Evolutionary conservation across 306 rosid species (phyloP).

Genomic region (Cyclanthera cordifolia): DNA sequence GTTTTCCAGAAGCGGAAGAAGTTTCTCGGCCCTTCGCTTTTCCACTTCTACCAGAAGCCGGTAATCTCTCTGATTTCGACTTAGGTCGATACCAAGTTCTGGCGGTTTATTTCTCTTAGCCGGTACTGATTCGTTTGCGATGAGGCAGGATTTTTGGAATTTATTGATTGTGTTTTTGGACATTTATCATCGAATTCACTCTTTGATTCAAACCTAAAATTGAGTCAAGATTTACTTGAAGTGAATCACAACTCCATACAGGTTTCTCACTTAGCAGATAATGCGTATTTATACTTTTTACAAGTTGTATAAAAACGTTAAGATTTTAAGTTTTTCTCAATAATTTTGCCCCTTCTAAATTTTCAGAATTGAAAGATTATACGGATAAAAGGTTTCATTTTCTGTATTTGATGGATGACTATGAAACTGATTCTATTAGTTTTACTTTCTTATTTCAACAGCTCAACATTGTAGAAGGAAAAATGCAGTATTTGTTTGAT

Average conservation of each 20-base stretch:
- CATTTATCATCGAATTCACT: not conserved
- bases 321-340: not conserved
- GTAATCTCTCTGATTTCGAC: constrained; percentile 26
- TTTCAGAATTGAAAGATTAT: no score
- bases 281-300: no score
- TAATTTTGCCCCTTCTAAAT: not conserved
- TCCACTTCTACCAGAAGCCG: constrained; percentile 73
- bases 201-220: not conserved
- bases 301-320: no score
- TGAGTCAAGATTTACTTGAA: not conserved
- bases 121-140: not conserved
- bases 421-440: constrained; percentile 11
- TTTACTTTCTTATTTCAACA: constrained; percentile 14
- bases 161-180: not conserved
- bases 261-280: not conserved
- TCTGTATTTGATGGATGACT: no score
- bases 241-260: not conserved
- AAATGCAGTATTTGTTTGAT: constrained; percentile 84
- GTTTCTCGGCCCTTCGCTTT: constrained; percentile 80
- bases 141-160: not conserved
- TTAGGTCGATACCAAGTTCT: not conserved
- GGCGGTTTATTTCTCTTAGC: not conserved
- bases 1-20: constrained; percentile 56
- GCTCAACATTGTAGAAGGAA: constrained; percentile 92
- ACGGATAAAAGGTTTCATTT: no score